phyloP scores from a whole-genome alignment of 176 grass and related monocot species.

The Olyra latifolia region DNA sequence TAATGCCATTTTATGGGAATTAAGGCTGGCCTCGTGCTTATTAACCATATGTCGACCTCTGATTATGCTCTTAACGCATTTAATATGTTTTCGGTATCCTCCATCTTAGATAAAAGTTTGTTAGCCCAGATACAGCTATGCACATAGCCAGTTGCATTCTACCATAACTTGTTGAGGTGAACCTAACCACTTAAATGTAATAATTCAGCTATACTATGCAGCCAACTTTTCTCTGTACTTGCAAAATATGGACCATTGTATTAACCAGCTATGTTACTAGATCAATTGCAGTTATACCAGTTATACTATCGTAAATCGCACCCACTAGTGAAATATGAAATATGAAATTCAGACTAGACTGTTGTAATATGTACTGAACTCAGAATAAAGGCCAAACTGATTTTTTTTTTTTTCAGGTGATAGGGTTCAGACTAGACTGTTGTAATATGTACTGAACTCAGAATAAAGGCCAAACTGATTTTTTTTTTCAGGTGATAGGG shows the following conservation, averaged over 20 bases:
- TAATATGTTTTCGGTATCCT: background rate
- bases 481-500: conserved; percentile 68
- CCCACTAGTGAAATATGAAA: conserved; percentile 25
- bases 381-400: background rate
- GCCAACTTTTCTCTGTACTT: background rate
- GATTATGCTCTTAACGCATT: background rate
- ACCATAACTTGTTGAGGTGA: conserved; percentile 4
- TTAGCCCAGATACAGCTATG: background rate
- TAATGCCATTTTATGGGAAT: background rate
- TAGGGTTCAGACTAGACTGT: conserved; percentile 20
- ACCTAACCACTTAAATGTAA: conserved; percentile 9
- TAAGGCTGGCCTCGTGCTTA: background rate
- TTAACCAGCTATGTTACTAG: background rate
- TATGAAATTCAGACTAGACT: conserved; percentile 30
- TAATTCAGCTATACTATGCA: background rate
- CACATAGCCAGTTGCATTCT: conserved; percentile 6
- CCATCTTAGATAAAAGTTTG: background rate
- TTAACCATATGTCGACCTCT: conserved; percentile 4
- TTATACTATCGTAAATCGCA: conserved; percentile 22
- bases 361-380: background rate
- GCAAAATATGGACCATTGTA: background rate
- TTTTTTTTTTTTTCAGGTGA: conserved; percentile 62
- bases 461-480: background rate
- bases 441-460: background rate
- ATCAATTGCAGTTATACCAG: background rate